Evolutionary conservation across 2,329 filamentous ascomycete species (phyloP), one percentile per base, ranked within the genome.

Genomic region (Ophiostoma novo-ulmi): DNA sequence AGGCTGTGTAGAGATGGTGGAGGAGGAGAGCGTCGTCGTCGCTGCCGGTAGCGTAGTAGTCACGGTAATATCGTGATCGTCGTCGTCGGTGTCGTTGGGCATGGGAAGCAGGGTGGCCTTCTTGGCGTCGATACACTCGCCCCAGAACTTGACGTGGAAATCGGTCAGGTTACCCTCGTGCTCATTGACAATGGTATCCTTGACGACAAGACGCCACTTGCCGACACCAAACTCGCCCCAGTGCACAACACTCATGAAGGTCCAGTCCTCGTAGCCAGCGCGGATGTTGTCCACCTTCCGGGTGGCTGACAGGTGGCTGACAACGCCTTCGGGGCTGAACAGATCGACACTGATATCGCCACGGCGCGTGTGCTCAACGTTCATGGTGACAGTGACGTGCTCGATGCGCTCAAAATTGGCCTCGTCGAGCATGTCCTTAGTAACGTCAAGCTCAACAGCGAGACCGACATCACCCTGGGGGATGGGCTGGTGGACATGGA

Each of bases 381-480:
- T 99, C 94, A 99, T 99, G 2, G 94, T 98, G 48, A 99, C 87
- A 0, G 94, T 98, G 48, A 99, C 92, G 80, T 99, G 95, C 82
- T 99, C 95, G 36, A 99, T 78, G 20, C 91, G 88, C 76, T 89
- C 92, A 17, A 99, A 79, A 77, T 99, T 99, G 75, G 92, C 92
- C 31, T 88, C 80, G 77, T 90, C 87, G 71, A 98, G 82, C 87
- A 94, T 93, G 26, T 93, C 88, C 70, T 88, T 80, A 0, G 92
- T 97, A 55, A 99, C 88, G 67, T 93, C 88, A 75, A 97, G 94
- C n/a, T 83, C 85, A 69, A 91, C 92, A 1, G 89, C 86, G 55
- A 99, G 81, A 0, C 95, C 95, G 70, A 91, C 80, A 35, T 91
- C 83, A 68, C 94, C 95, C 80, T 99, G 89, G 0, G 95, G 95